A percentile compares a stretch with the other conserved stretches of the same genome.
These are phyloP conservation scores for Fusarium devonianum DNA, from an alignment of 2,329 filamentous ascomycete genomes.

Conservation along the genomic window DNA sequence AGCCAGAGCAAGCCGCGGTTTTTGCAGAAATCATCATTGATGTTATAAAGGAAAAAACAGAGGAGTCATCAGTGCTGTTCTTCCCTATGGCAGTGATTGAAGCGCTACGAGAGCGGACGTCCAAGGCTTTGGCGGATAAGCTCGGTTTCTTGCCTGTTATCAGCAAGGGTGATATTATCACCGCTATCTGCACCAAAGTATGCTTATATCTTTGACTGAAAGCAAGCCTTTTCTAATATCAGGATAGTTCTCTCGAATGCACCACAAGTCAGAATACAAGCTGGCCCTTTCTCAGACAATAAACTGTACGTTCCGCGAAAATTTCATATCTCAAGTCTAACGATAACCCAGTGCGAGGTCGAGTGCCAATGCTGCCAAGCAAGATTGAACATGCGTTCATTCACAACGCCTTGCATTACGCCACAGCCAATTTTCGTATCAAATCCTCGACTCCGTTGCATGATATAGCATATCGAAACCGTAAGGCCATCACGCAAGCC, in stretches of 20 bases:
- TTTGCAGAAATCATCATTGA: constrained; percentile 1
- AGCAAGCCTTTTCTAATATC: not conserved
- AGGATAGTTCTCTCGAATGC: not conserved
- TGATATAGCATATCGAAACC: constrained; percentile 1
- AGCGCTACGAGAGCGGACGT: not conserved
- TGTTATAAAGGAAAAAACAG: not conserved
- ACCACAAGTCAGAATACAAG: not conserved
- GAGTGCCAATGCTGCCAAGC: not conserved
- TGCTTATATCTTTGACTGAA: too few relatives aligned
- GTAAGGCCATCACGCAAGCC: not conserved
- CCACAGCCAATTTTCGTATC: not conserved
- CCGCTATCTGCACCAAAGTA: constrained; percentile 9
- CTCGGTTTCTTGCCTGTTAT: not conserved
- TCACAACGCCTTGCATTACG: not conserved
- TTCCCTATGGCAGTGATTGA: not conserved
- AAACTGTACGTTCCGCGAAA: not conserved
- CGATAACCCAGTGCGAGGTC: not conserved
- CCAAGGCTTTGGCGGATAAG: not conserved
- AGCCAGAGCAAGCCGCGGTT: not conserved
- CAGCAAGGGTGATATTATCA: constrained; percentile 7
- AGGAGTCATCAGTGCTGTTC: not conserved
- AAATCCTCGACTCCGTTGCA: not conserved
- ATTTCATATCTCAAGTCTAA: not conserved
- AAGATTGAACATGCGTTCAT: not conserved
- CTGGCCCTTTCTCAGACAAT: constrained; percentile 1